phyloP scores from a whole-genome alignment of 192 early-diverging fungal species.

The Coemansia guatemalensis region DNA sequence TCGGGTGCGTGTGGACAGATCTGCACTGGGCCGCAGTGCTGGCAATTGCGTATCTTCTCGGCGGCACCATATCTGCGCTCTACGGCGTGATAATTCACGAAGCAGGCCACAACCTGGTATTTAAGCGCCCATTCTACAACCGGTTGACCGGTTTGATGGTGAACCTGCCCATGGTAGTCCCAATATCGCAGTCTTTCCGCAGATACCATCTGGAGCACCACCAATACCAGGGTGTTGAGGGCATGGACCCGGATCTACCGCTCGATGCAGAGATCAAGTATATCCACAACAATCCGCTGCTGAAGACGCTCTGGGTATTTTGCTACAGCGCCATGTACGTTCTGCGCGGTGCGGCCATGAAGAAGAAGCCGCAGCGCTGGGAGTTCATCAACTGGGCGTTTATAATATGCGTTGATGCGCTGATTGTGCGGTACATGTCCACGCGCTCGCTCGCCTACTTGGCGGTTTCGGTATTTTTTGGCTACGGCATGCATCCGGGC shows the following conservation, averaged over 20 bases:
- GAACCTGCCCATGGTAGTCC: constrained; percentile 84
- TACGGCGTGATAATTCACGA: constrained; percentile 91
- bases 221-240: constrained; percentile 91
- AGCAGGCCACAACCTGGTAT: constrained; percentile 84
- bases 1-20: constrained; percentile 64
- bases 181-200: constrained; percentile 78
- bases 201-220: constrained; percentile 97
- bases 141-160: constrained; percentile 77
- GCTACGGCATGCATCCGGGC: constrained; percentile 86
- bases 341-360: constrained; percentile 62
- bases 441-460: constrained; percentile 65
- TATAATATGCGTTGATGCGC: constrained; percentile 55
- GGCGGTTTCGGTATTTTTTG: constrained; percentile 71
- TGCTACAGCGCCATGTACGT: constrained; percentile 85
- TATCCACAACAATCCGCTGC: constrained; percentile 65
- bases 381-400: constrained; percentile 69
- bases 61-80: constrained; percentile 79
- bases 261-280: constrained; percentile 78
- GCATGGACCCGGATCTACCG: constrained; percentile 92
- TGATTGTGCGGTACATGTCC: constrained; percentile 62
- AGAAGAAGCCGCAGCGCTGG: constrained; percentile 67
- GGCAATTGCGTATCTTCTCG: constrained; percentile 72
- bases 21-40: constrained; percentile 62
- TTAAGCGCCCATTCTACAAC: constrained; percentile 69
- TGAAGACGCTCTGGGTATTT: constrained; percentile 76